Evolutionary conservation across 2,329 filamentous ascomycete species (phyloP), one percentile per base, ranked within the genome.

Genomic region (Alternaria longipes): DNA sequence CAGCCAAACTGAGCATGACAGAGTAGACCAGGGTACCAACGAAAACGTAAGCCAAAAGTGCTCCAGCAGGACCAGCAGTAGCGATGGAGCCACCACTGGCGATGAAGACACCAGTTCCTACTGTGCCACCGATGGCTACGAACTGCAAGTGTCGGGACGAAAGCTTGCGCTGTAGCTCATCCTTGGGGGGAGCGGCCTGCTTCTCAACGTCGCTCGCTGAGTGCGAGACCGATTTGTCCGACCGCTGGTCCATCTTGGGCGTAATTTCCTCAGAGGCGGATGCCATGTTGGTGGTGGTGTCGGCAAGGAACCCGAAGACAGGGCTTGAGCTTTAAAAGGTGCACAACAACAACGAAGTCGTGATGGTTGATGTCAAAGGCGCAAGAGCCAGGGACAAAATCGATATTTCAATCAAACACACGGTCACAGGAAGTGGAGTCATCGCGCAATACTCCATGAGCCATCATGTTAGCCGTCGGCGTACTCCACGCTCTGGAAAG

Each of bases 21-120:
- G 88, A 89, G 81, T 87, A 94, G 49, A 94, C 86, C 60, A 94
- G 86, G 16, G 86, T 83, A 53, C 90, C 91, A 72, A 93, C 74
- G 52, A 84, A 80, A 41, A 74, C 68, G 64, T 82, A 84, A 38
- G 81, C 82, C 57, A 84, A 72, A 36, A 85, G 74, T 26, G 83
- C 78, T 49, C 82, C 81, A 8, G 77, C 77, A 38, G 84, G 84
- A 20, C 84, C 84, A 67, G 81, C 82, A 6, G 74, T 81, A 9
- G 80, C 78, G 53, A 85, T 78, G 3, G 83, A 81, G 52, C 75
- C 69, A 26, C 84, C 84, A 41, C 81, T 81, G 34, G 83, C 82
- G 50, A 86, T 81, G 70, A 86, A 87, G 4, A 86, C 77, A 72
- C 85, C 84, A 30, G 84, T 85, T 42, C 84, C 84, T 55, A 86